Evolutionary conservation across 352 stramenopile genomes (phyloP).

Genomic region (Hyaloperonospora arabidopsidis): DNA sequence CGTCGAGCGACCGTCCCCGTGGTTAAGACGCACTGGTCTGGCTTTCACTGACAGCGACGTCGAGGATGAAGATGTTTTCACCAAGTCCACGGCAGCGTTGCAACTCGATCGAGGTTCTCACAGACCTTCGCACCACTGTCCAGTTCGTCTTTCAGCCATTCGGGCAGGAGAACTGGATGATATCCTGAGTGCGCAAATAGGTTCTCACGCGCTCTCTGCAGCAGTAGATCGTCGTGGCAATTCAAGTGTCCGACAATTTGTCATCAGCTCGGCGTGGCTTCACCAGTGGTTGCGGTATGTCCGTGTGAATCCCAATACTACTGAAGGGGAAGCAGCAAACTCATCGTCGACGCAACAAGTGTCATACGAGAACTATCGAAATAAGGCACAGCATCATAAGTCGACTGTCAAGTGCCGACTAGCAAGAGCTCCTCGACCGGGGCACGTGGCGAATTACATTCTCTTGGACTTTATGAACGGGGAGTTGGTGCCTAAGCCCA

Average conservation of each 20-base stretch:
- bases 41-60: slow-evolving; percentile 20
- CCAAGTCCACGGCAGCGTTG: slow-evolving; percentile 21
- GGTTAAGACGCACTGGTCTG: slow-evolving; percentile 22
- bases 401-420: slow-evolving; percentile 9
- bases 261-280: slow-evolving; percentile 56
- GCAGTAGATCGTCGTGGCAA: slow-evolving; percentile 5
- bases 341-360: slow-evolving; percentile 4
- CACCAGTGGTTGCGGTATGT: slow-evolving; percentile 66
- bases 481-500: slow-evolving; percentile 39
- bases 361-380: slow-evolving; percentile 2
- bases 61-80: slow-evolving; percentile 26
- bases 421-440: slow-evolving; percentile 27
- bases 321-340: slow-evolving; percentile 3
- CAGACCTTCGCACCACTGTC: slow-evolving; percentile 21
- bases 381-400: slow-evolving; percentile 6
- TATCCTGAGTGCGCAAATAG: slow-evolving; percentile 34
- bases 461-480: slow-evolving; percentile 62
- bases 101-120: slow-evolving; percentile 15
- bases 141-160: slow-evolving; percentile 24
- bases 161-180: slow-evolving; percentile 49
- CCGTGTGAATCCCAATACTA: slow-evolving; percentile 29
- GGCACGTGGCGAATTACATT: slow-evolving; percentile 56
- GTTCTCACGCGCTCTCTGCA: slow-evolving; percentile 25
- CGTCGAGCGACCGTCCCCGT: slow-evolving; percentile 28
- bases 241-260: slow-evolving; percentile 28